These are phyloP conservation scores for Penicillium ochrochloron DNA, from an alignment of 495 filamentous ascomycete species.

Conservation along the genomic window DNA sequence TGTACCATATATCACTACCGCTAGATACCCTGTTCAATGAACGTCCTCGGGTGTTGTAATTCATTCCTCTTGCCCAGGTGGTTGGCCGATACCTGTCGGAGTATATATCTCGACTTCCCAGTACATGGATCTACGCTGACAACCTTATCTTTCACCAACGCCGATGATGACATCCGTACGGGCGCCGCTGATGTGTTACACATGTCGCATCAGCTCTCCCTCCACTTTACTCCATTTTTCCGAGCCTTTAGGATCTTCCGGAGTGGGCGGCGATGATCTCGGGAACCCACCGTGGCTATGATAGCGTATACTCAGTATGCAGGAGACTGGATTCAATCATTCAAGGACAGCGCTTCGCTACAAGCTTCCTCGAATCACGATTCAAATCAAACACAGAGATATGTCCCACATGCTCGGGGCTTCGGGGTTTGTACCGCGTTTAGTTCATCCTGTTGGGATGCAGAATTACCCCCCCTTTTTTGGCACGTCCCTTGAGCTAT, in stretches of 20 bases:
- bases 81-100: too few species aligned
- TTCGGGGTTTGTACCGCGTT: conserved; percentile 27
- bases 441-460: conserved; percentile 25
- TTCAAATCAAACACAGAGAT: not conserved
- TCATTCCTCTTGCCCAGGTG: too few species aligned
- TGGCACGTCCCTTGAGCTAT: conserved; percentile 5
- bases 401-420: conserved; percentile 23
- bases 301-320: conserved; percentile 21
- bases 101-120: not conserved
- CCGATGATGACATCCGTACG: not conserved
- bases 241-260: conserved; percentile 8
- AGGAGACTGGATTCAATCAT: conserved; percentile 18
- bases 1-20: too few species aligned
- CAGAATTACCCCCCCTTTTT: not conserved
- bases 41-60: not conserved
- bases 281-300: conserved; percentile 15
- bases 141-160: too few species aligned
- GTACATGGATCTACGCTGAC: too few species aligned
- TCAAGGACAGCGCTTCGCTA: conserved; percentile 17
- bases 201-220: not conserved
- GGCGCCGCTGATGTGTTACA: not conserved
- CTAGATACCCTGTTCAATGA: not conserved
- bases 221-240: not conserved
- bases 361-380: conserved; percentile 22
- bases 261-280: not conserved